Conservation (phyloP, 768 basidiomycete species). For the Sporobolomyces roseus region DNA sequence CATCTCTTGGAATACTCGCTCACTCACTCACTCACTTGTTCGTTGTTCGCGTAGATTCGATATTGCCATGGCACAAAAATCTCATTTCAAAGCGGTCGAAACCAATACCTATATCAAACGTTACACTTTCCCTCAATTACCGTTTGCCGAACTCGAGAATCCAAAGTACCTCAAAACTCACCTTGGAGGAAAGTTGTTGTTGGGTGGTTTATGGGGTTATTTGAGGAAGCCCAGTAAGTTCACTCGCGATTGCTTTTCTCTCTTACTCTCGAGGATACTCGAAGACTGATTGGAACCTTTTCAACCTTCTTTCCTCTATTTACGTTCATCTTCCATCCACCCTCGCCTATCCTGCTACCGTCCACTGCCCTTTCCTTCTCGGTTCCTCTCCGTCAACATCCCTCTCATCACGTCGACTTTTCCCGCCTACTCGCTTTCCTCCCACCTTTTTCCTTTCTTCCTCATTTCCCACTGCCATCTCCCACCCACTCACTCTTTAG, state of each 20-base stretch:
- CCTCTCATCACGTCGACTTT: too few relatives aligned
- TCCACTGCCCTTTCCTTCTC: too few relatives aligned
- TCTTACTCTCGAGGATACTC: neutral
- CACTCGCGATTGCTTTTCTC: too few relatives aligned
- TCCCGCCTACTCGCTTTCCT: too few relatives aligned
- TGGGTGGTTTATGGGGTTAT: slow-evolving; percentile 89
- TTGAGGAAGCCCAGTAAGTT: slow-evolving; percentile 73
- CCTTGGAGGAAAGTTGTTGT: slow-evolving; percentile 80
- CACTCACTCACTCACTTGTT: neutral
- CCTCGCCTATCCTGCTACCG: too few relatives aligned
- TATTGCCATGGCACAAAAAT: slow-evolving; percentile 92
- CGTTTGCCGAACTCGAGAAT: slow-evolving; percentile 73
- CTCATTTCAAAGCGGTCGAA: slow-evolving; percentile 93
- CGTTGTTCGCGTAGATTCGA: slow-evolving; percentile 64
- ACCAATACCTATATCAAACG: slow-evolving; percentile 52
- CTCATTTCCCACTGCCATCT: too few relatives aligned
- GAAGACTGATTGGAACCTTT: too few relatives aligned
- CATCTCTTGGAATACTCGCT: neutral
- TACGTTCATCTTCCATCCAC: too few relatives aligned
- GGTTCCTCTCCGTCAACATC: too few relatives aligned
- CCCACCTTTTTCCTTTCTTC: too few relatives aligned
- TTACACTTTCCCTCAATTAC: slow-evolving; percentile 89
- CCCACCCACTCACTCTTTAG: slow-evolving; percentile 48
- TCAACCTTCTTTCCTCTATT: too few relatives aligned
- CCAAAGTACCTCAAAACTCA: slow-evolving; percentile 89